phyloP scores from a whole-genome alignment of 345 rosid species.

The Sisymbrium irio region DNA sequence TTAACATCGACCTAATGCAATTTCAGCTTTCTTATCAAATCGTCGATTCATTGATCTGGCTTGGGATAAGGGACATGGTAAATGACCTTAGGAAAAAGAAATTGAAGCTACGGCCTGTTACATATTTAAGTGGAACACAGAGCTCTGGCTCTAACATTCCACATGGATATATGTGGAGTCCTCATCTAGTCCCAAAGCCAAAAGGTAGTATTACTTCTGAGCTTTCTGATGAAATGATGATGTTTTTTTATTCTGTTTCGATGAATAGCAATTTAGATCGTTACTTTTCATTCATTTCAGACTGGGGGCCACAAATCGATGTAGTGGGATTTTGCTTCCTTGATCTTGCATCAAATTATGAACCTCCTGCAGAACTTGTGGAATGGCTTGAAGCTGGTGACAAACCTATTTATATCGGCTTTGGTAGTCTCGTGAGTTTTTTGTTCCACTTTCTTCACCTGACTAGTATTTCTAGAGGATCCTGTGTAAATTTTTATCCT shows the following conservation, averaged over 20 bases:
- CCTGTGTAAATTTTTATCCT: not conserved
- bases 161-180: slow-evolving; percentile 98
- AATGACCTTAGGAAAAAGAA: slow-evolving; percentile 91
- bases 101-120: slow-evolving; percentile 90
- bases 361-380: slow-evolving; percentile 83
- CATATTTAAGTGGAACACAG: slow-evolving; percentile 98
- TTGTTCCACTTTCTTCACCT: not conserved
- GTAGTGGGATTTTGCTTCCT: slow-evolving; percentile 99
- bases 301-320: slow-evolving; percentile 95
- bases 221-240: not conserved
- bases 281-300: slow-evolving; percentile 41
- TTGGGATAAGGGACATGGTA: slow-evolving; percentile 96
- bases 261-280: not conserved
- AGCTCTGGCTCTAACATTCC: slow-evolving; percentile 87
- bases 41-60: slow-evolving; percentile 97
- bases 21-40: slow-evolving; percentile 92
- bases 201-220: slow-evolving; percentile 58
- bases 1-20: not conserved
- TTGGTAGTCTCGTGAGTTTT: slow-evolving; percentile 98
- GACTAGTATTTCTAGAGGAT: not conserved
- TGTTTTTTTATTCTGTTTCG: not conserved
- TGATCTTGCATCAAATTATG: slow-evolving; percentile 96
- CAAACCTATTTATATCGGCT: slow-evolving; percentile 92
- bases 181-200: slow-evolving; percentile 97
- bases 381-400: slow-evolving; percentile 92